phyloP scores from a whole-genome alignment of 192 early-diverging fungal genomes.

The Phlyctochytrium bullatum region DNA sequence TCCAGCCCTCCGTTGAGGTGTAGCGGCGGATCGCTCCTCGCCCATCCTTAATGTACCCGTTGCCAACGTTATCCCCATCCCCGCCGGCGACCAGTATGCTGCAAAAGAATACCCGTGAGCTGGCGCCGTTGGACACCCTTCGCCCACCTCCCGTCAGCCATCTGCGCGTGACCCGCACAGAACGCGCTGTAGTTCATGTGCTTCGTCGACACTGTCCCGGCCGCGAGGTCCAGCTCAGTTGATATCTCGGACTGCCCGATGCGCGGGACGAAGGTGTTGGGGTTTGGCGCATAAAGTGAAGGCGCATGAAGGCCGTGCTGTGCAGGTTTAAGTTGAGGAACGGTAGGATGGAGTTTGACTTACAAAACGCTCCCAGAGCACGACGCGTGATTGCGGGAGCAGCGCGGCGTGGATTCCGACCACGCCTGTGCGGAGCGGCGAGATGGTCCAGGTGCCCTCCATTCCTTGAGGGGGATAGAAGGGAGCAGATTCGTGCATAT shows the following conservation, averaged over 20 bases:
- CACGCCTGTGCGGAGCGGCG: not conserved
- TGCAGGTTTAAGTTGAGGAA: not conserved
- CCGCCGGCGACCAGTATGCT: slow-evolving; percentile 15
- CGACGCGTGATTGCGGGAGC: not conserved
- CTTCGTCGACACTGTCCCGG: not conserved
- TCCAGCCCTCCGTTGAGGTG: slow-evolving; percentile 4
- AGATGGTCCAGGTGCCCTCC: not conserved
- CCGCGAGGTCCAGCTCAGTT: slow-evolving; percentile 14
- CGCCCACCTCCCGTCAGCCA: slow-evolving; percentile 19
- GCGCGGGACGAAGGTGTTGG: slow-evolving; percentile 3
- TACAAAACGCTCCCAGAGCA: slow-evolving; percentile 2
- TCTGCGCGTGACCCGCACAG: slow-evolving; percentile 19
- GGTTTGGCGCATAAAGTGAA: slow-evolving; percentile 8
- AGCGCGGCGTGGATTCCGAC: slow-evolving; percentile 7
- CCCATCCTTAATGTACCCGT: slow-evolving; percentile 19
- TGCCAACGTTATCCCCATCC: slow-evolving; percentile 13
- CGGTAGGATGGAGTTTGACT: not conserved
- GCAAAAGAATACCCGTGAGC: too few relatives aligned
- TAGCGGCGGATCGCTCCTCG: not conserved
- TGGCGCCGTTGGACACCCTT: too few relatives aligned
- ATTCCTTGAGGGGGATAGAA: too few relatives aligned
- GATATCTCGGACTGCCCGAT: slow-evolving; percentile 10
- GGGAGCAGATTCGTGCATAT: too few relatives aligned
- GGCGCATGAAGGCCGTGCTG: slow-evolving; percentile 9
- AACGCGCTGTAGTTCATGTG: slow-evolving; percentile 7